Base-by-base conservation (phyloP, 2,329 filamentous ascomycete species). In the Fusarium tricinctum region DNA sequence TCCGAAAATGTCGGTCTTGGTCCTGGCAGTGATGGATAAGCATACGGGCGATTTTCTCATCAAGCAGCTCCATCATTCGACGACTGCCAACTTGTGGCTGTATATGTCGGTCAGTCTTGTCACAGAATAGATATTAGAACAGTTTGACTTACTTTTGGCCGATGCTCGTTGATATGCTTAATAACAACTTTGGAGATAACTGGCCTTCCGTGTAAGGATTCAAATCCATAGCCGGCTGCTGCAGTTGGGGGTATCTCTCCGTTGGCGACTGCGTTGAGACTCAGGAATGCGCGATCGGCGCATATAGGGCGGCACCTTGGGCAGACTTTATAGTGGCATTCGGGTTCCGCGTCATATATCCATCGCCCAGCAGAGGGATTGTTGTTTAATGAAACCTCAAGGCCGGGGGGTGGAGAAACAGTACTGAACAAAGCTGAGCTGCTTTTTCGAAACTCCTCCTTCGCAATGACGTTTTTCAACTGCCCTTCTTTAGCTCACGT, bases 241-340 rank as follows among this genome's bases (percentile, higher is more conserved):
- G 82, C 83, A 6, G 81, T 83, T 7, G 85, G 79, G 1, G 82
- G 81, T 5, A 88, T 76, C 47, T 87, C 83, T 8, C 81, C 85
- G 22, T 83, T 75, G n/a, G 78, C 73, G 22, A 89, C 77, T 6
- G 80, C 83, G 63, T 86, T 75, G 19, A 89, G 76, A 66, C 83
- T 85, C 22, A 88, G 74, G 60, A 78, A 86, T 2, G 81, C 73
- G 28, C 86, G 82, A 15, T 83, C 79, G 22, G 76, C 73, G 26
- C 77, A 80, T 1, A 74, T 75, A 6, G 81, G 81, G 5, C 85
- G 82, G 66, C 87, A 89, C 8, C 58, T 62, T 5, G 81, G 80
- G 63, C 87, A 89, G 42, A 82, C 79, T 61, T 79, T 85, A 75
- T 81, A 83, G 43, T 81, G 79, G 61, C 87, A 89, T 71, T 87